Evolutionary conservation across 192 early-diverging fungal genomes (phyloP).

Genomic region (Podila clonocystis): DNA sequence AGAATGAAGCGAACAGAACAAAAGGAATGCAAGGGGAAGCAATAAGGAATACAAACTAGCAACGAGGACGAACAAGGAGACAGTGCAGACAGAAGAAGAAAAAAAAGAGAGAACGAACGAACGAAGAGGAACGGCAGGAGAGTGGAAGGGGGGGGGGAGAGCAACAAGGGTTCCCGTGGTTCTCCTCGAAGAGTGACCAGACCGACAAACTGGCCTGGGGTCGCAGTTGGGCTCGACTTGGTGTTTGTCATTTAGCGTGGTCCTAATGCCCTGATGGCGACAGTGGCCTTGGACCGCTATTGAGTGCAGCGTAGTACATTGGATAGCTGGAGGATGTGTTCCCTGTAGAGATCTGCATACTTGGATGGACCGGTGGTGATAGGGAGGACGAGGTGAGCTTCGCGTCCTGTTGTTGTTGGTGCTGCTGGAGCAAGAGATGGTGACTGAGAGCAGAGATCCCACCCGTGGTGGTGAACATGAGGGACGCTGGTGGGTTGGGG

Average conservation of each 20-base stretch:
- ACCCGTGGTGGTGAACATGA: slow-evolving; percentile 32
- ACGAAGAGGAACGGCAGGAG: slow-evolving; percentile 2
- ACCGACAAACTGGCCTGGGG: too few relatives aligned
- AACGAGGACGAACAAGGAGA: slow-evolving; percentile 2
- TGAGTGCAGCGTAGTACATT: slow-evolving; percentile 37
- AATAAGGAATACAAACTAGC: neutral
- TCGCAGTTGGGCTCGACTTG: too few relatives aligned
- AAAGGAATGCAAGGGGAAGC: slow-evolving; percentile 10
- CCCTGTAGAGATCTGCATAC: neutral
- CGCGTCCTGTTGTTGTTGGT: slow-evolving; percentile 26
- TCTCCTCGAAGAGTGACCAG: too few relatives aligned
- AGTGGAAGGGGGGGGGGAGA: neutral
- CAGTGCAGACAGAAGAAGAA: neutral
- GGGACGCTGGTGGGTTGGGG: slow-evolving; percentile 36
- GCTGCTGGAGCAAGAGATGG: slow-evolving; percentile 33
- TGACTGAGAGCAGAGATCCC: slow-evolving; percentile 30
- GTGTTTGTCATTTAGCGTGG: neutral
- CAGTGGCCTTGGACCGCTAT: slow-evolving; percentile 11
- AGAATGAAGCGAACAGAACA: neutral
- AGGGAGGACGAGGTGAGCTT: slow-evolving; percentile 6
- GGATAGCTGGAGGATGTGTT: slow-evolving; percentile 22
- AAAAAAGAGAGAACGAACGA: neutral
- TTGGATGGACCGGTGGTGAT: slow-evolving; percentile 9
- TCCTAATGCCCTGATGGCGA: slow-evolving; percentile 28
- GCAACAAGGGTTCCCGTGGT: neutral